Evolutionary conservation across 2,329 filamentous ascomycete species (phyloP).

Genomic region (Xylariaceae sp.): DNA sequence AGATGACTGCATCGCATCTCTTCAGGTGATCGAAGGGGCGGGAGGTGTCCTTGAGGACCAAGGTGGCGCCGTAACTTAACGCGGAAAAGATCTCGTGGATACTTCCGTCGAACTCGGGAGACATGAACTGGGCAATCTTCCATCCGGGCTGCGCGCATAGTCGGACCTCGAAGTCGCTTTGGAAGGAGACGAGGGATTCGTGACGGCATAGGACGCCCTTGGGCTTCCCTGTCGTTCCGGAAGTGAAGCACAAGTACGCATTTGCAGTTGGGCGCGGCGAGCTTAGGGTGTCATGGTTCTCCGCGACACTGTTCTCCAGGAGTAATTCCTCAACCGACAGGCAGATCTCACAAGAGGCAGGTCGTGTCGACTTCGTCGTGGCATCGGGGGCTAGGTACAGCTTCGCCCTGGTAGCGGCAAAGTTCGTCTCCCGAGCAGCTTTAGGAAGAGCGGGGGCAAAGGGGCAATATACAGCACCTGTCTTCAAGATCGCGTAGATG

Average conservation of each 20-base stretch:
- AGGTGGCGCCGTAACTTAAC: constrained; percentile 35
- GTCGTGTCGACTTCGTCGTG: constrained; percentile 7
- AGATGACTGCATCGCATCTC: constrained; percentile 29
- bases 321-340: constrained; percentile 4
- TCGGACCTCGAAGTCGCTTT: constrained; percentile 30
- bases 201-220: constrained; percentile 38
- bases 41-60: constrained; percentile 34
- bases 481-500: constrained; percentile 32
- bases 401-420: constrained; percentile 21
- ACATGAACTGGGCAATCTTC: constrained; percentile 38
- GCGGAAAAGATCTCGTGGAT: constrained; percentile 38
- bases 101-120: constrained; percentile 39
- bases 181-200: constrained; percentile 33
- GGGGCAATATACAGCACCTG: constrained; percentile 31
- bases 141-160: constrained; percentile 31
- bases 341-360: neutral
- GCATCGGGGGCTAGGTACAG: constrained; percentile 22
- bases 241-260: constrained; percentile 41
- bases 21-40: constrained; percentile 20
- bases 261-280: neutral
- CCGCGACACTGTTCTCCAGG: neutral
- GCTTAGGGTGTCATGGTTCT: neutral
- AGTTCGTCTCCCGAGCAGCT: constrained; percentile 22
- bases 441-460: constrained; percentile 25
- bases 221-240: constrained; percentile 39